Evolutionary conservation across 2,329 filamentous ascomycete species (phyloP).

Genomic region (Calycina herbarum): DNA sequence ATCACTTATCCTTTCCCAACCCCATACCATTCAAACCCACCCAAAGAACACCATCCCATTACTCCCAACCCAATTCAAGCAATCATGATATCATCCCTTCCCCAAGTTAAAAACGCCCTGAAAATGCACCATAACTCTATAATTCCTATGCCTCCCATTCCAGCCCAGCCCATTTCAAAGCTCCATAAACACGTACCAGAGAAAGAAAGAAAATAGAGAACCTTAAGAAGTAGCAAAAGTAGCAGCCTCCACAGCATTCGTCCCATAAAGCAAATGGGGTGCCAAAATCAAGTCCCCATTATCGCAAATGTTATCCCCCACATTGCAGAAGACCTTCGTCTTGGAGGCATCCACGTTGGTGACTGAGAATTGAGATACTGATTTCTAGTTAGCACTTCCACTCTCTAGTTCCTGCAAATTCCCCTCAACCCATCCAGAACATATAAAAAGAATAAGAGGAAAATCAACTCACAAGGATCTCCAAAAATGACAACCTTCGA

Average conservation of each 20-base stretch:
- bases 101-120: background rate
- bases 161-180: background rate
- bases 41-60: background rate
- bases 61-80: background rate
- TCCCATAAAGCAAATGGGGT: conserved; percentile 43
- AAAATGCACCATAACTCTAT: background rate
- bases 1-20: background rate
- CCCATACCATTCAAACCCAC: background rate
- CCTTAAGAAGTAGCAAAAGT: conserved; percentile 35
- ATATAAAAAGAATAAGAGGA: background rate
- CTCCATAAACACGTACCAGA: background rate
- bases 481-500: conserved; percentile 46
- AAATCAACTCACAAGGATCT: conserved; percentile 40
- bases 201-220: background rate
- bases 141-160: background rate
- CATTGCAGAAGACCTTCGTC: conserved; percentile 48
- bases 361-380: conserved; percentile 28
- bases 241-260: conserved; percentile 40
- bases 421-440: no score
- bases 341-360: conserved; percentile 30
- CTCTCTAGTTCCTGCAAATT: background rate
- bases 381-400: conserved; percentile 3
- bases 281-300: conserved; percentile 45
- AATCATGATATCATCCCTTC: background rate
- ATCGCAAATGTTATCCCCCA: conserved; percentile 51